Percentiles rank a stretch among this genome's conserved stretches.
Conservation (phyloP, 371 early-diverging fungal species). For the Zancudomyces culisetae region DNA sequence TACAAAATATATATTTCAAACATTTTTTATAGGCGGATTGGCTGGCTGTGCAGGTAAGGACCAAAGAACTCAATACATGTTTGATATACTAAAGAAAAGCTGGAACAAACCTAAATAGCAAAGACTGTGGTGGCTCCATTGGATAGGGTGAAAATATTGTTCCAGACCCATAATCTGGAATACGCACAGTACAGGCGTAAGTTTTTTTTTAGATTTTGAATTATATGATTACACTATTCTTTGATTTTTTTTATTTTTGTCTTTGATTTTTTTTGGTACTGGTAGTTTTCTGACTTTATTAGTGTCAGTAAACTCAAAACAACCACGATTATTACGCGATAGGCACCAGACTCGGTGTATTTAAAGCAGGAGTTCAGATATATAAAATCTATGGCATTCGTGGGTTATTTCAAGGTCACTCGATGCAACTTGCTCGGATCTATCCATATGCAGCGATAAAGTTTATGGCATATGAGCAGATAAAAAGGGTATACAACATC, state of each 20-base stretch:
- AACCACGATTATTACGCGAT: no score
- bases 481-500: constrained; percentile 32
- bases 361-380: constrained; percentile 61
- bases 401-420: constrained; percentile 89
- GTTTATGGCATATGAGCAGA: constrained; percentile 86
- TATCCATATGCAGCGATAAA: constrained; percentile 94
- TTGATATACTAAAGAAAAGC: neutral
- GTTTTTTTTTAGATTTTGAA: no score
- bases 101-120: constrained; percentile 26
- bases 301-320: no score
- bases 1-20: constrained; percentile 27
- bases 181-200: constrained; percentile 69
- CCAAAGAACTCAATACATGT: neutral
- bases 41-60: constrained; percentile 41
- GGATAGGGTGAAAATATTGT: constrained; percentile 94
- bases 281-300: no score
- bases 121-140: constrained; percentile 88
- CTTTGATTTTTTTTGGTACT: no score
- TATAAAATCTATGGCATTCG: constrained; percentile 40
- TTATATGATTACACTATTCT: no score
- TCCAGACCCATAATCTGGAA: constrained; percentile 77
- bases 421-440: constrained; percentile 75
- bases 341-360: constrained; percentile 38
- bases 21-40: constrained; percentile 45
- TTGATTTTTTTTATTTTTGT: no score